Evolutionary conservation across 371 early-diverging fungal species (phyloP), one percentile per base, ranked within the genome.

Genomic region (Fennellomyces sp.): DNA sequence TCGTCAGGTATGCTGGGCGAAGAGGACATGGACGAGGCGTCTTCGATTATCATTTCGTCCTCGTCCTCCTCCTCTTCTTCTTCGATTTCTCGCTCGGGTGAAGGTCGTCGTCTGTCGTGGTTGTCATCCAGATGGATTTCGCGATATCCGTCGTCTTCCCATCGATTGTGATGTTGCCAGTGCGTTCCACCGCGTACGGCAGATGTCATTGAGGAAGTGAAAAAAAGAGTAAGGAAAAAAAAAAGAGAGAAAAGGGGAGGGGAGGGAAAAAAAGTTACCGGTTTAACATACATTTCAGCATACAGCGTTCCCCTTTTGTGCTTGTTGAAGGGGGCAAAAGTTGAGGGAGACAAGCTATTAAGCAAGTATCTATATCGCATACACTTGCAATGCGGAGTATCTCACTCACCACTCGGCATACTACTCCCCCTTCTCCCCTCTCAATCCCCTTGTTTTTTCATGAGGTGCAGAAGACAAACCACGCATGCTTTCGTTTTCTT

Each of bases 1-100:
- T 91, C 91, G 67, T 91, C 91, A 5, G 87, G 78, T 45, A 86
- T 77, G 52, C 84, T 84, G 31, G 86, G 80, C 6, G 82, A 73
- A 19, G 88, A 86, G 26, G 83, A 70, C 52, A 81, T 73, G 52
- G 82, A 82, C 8, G 74, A 74, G 8, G 65, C 51, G 25, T 73
- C 73, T 33, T 78, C 78, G 15, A 66, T 57, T 55, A 75, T 59
- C 29, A 66, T 29, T 45, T 73, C 82, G 27, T 81, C 81, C 29
- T 91, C 90, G 21, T 84, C 83, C 4, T 69, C 75, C 8, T 82
- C 75, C 7, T 80, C 73, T 5, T 82, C 75, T 10, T 74, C 76
- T 36, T 66, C 64, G 49, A 65, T 45, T 15, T 52, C 52, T n/a
- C 25, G 54, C 21, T 28, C 31, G 10, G 48, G 13, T 42, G 19